A percentile compares a stretch with the other conserved stretches of the same genome.
phyloP scores from a whole-genome alignment of 768 basidiomycete species.

The Sarcodon aspratus region DNA sequence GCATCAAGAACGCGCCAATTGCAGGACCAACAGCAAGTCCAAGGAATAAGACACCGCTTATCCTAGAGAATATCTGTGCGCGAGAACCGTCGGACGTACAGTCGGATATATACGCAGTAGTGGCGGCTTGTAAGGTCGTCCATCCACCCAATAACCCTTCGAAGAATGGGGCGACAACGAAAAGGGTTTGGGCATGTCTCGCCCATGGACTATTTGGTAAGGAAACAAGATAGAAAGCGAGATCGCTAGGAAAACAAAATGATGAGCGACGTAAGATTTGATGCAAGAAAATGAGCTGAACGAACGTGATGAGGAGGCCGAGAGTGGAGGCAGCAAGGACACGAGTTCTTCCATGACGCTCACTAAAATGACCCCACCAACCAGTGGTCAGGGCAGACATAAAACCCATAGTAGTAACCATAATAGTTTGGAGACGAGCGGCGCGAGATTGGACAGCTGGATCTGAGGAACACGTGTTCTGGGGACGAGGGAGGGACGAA shows the following conservation, averaged over 20 bases:
- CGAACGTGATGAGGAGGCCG: constrained; percentile 68
- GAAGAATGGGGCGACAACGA: constrained; percentile 66
- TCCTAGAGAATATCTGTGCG: constrained; percentile 42
- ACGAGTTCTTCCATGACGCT: constrained; percentile 63
- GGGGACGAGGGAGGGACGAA: background rate
- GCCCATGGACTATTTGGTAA: constrained; percentile 45
- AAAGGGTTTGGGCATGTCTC: constrained; percentile 58
- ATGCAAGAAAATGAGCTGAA: constrained; percentile 26
- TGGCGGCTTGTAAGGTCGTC: constrained; percentile 52
- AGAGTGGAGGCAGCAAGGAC: constrained; percentile 56
- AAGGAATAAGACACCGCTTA: constrained; percentile 66
- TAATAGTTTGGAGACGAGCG: constrained; percentile 63
- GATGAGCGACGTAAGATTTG: background rate
- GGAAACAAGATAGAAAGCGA: constrained; percentile 72
- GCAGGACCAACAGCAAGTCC: constrained; percentile 75
- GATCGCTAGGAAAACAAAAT: constrained; percentile 40
- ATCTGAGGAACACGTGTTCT: constrained; percentile 28
- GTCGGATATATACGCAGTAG: constrained; percentile 58
- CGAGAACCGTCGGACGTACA: constrained; percentile 80
- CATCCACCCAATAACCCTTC: constrained; percentile 80
- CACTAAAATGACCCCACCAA: constrained; percentile 79
- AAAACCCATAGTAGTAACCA: constrained; percentile 67
- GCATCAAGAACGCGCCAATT: constrained; percentile 44
- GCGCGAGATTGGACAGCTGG: constrained; percentile 58
- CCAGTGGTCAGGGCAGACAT: constrained; percentile 78